Conservation (phyloP, 1,139 yeast genomes). For the Sugiyamaella xylanicola region DNA sequence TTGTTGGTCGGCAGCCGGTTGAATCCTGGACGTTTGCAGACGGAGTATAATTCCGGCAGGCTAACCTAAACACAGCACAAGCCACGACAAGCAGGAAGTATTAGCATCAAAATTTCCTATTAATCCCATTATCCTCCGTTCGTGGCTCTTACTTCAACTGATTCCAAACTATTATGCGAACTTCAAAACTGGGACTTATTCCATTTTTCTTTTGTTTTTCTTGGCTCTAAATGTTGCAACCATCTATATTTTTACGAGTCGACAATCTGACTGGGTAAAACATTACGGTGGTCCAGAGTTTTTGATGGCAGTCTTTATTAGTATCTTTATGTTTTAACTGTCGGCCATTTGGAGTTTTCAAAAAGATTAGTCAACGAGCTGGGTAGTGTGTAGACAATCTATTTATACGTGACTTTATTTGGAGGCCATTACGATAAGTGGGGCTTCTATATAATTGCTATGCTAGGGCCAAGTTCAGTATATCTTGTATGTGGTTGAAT, state of each 20-base stretch:
- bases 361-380: constrained; percentile 11
- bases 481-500: constrained; percentile 7
- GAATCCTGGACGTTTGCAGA: too few relatives aligned
- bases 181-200: constrained; percentile 11
- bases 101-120: too few relatives aligned
- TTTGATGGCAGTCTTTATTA: constrained; percentile 7
- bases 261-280: not conserved
- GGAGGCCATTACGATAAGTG: constrained; percentile 8
- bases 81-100: too few relatives aligned
- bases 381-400: constrained; percentile 13
- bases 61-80: too few relatives aligned
- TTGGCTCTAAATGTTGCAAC: not conserved
- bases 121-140: too few relatives aligned
- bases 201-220: not conserved
- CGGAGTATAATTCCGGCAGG: too few relatives aligned
- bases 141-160: too few relatives aligned
- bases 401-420: constrained; percentile 6
- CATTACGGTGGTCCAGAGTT: constrained; percentile 14
- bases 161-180: constrained; percentile 1
- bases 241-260: not conserved
- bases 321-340: not conserved
- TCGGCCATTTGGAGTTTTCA: constrained; percentile 10
- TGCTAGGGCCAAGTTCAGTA: constrained; percentile 10
- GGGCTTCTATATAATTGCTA: constrained; percentile 1
- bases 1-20: too few relatives aligned